Evolutionary conservation across 176 grass and related monocot genomes (phyloP), one percentile per base, ranked within the genome.

Genomic region (Themeda triandra): DNA sequence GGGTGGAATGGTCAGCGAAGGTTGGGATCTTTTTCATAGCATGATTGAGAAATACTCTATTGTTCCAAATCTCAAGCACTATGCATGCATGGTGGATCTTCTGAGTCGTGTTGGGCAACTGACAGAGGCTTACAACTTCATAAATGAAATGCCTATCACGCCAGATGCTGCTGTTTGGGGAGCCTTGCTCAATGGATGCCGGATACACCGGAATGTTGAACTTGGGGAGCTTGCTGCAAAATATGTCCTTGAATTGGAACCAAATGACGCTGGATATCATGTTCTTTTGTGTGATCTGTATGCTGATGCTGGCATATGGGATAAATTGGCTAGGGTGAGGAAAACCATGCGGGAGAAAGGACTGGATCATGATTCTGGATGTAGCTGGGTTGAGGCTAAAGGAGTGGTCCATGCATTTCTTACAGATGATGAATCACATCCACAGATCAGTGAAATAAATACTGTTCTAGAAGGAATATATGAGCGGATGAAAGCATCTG

Each of bases 1-100:
- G 75, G 82, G 89, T 31, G 89, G 91, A 82, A 93, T 92, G 96
- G 91, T 98, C 27, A 85, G 30, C 31, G 84, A 98, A 93, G 96
- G 96, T 17, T 88, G 89, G 80, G 87, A 89, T 9, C 78, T 88
- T 80, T 95, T 95, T 80, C 72, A 91, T 36, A 90, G 82, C 75
- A 93, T 98, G 93, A 85, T 80, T 32, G 60, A 88, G 59, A 85
- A 84, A 79, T 95, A 93, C 72, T 92, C 80, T 6, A 89, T 95
- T 77, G 78, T 88, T 75, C 96, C 93, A 41, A 95, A 98, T 90
- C 86, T 95, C 31, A 98, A 80, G 77, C 96, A 98, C 73, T 98
- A 98, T 85, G 91, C 93, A 59, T 95, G 96, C 86, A 92, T 98
- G 89, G 96, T 98, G 77, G 92, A 98, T 88, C 88, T 98, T 32